phyloP scores from a whole-genome alignment of 768 basidiomycete genomes.

The Suillus hirtellus region DNA sequence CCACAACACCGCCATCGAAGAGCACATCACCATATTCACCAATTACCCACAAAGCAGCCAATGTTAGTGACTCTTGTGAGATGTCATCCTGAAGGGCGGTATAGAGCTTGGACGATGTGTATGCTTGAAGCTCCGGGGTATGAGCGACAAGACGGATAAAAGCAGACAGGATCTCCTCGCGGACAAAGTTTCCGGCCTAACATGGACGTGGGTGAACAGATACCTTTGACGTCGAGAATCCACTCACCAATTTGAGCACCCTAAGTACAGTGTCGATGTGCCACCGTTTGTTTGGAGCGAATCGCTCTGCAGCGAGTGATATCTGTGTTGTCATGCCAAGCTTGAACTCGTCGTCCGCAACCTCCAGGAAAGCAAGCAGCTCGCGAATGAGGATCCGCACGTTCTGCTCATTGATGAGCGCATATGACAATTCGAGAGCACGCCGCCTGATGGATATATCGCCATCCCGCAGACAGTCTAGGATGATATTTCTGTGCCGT shows the following conservation, averaged over 20 bases:
- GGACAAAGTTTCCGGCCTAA: conserved; percentile 96
- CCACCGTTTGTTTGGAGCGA: conserved; percentile 97
- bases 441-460: conserved; percentile 98
- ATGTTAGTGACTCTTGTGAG: conserved; percentile 93
- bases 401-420: conserved; percentile 93
- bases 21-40: conserved; percentile 95
- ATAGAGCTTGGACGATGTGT: conserved; percentile 91
- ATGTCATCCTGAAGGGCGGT: conserved; percentile 86
- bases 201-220: conserved; percentile 10
- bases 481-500: conserved; percentile 95
- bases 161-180: conserved; percentile 92
- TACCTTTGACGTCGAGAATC: background rate
- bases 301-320: conserved; percentile 91
- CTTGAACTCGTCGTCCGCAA: conserved; percentile 99
- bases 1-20: conserved; percentile 80
- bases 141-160: conserved; percentile 97
- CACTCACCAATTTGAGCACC: conserved; percentile 82
- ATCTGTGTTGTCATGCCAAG: conserved; percentile 97
- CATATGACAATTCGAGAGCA: conserved; percentile 95
- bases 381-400: conserved; percentile 91
- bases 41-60: conserved; percentile 93
- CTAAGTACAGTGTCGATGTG: conserved; percentile 97
- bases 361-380: conserved; percentile 92
- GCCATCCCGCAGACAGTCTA: conserved; percentile 99
- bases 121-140: conserved; percentile 94